phyloP scores from a whole-genome alignment of 371 early-diverging fungal genomes.

The Coemansia sp. region DNA sequence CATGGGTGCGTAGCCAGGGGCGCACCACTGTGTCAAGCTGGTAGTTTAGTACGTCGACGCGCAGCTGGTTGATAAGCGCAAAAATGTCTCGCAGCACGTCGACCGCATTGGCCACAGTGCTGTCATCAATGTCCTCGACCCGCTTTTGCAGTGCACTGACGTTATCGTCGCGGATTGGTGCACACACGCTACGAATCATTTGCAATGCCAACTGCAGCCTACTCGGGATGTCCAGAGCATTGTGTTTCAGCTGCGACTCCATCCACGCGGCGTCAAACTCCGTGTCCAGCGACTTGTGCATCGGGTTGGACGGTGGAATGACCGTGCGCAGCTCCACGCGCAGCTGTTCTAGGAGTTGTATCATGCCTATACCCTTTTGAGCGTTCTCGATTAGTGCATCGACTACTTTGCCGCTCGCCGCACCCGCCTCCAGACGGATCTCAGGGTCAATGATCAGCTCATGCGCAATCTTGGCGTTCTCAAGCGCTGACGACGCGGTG shows the following conservation, averaged over 20 bases:
- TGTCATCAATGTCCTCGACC: conserved; percentile 2
- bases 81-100: conserved; percentile 10
- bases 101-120: conserved; percentile 1
- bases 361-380: conserved; percentile 10
- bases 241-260: conserved; percentile 4
- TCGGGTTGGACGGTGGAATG: conserved; percentile 13
- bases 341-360: conserved; percentile 16
- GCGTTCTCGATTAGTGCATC: conserved; percentile 20
- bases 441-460: conserved; percentile 38
- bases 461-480: conserved; percentile 39
- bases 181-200: conserved; percentile 31
- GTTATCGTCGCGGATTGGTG: conserved; percentile 23
- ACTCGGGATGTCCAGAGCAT: conserved; percentile 15
- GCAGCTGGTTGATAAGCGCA: conserved; percentile 27
- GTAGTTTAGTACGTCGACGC: conserved; percentile 36
- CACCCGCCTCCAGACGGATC: conserved; percentile 20
- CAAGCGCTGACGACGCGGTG: conserved; percentile 26
- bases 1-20: conserved; percentile 38
- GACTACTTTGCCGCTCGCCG: conserved; percentile 12
- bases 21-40: conserved; percentile 36
- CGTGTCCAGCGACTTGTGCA: conserved; percentile 20
- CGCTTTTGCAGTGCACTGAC: conserved; percentile 4
- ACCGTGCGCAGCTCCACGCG: conserved; percentile 28
- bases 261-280: conserved; percentile 39
- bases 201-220: conserved; percentile 15